phyloP scores from a whole-genome alignment of 2,329 filamentous ascomycete species.

The Penicillium sp. region DNA sequence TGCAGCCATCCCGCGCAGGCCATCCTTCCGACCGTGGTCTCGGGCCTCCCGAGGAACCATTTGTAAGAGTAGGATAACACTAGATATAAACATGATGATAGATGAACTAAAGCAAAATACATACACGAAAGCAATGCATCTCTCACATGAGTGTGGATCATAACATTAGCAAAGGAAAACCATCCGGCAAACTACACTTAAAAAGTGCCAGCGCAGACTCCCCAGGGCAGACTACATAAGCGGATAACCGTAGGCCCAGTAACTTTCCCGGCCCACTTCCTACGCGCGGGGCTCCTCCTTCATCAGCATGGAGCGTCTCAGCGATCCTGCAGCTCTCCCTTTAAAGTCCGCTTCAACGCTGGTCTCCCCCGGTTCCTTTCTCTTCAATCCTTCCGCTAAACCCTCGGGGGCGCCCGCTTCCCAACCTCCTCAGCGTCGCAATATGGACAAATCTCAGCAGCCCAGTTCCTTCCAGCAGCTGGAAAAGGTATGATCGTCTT shows the following conservation, averaged over 20 bases:
- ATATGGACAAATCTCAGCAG: conserved; percentile 89
- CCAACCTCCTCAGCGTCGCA: conserved; percentile 19
- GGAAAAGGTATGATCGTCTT: conserved; percentile 65
- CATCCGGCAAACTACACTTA: background rate
- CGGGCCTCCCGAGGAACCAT: conserved; percentile 28
- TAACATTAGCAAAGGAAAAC: background rate
- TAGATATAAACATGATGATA: background rate
- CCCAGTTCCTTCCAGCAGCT: conserved; percentile 98
- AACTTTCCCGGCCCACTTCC: conserved; percentile 17
- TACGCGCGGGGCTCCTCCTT: conserved; percentile 28
- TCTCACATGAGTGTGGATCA: background rate
- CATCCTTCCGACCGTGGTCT: conserved; percentile 45
- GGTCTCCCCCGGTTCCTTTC: conserved; percentile 42
- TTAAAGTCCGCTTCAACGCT: conserved; percentile 37
- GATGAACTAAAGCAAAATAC: background rate
- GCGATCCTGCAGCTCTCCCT: conserved; percentile 29
- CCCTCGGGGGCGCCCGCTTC: conserved; percentile 18
- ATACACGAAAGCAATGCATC: background rate
- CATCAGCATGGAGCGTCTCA: conserved; percentile 29
- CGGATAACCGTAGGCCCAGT: conserved; percentile 4
- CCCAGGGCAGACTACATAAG: conserved; percentile 15
- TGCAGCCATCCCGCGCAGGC: conserved; percentile 47
- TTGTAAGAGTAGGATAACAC: background rate
- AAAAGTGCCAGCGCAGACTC: background rate
- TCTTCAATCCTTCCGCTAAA: conserved; percentile 29